Evolutionary conservation across 2,329 filamentous ascomycete genomes (phyloP).

Genomic region (Westerdykella aurantiaca): DNA sequence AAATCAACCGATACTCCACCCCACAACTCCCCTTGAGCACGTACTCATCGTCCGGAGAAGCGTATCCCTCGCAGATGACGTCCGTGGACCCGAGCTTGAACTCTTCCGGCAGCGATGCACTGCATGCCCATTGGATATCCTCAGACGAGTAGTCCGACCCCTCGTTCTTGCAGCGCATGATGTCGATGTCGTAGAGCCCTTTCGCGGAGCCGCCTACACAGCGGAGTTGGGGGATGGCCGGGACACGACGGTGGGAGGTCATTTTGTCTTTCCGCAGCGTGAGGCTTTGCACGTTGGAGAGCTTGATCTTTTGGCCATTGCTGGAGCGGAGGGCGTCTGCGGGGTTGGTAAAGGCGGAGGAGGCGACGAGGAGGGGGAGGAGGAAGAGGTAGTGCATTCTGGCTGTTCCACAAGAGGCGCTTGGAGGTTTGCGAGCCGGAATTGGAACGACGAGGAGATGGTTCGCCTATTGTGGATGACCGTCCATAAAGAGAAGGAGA

Average conservation of each 20-base stretch:
- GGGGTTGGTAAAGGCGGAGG: conserved; percentile 15
- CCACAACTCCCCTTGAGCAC: conserved; percentile 90
- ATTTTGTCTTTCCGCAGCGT: conserved; percentile 64
- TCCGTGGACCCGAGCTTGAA: conserved; percentile 79
- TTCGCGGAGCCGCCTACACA: conserved; percentile 62
- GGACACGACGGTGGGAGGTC: conserved; percentile 70
- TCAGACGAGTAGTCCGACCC: conserved; percentile 75
- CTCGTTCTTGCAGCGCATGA: conserved; percentile 85
- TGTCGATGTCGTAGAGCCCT: conserved; percentile 65
- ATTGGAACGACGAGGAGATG: not conserved
- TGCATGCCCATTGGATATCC: conserved; percentile 89
- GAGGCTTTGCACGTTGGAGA: conserved; percentile 66
- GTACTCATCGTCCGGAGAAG: conserved; percentile 68
- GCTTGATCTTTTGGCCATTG: conserved; percentile 48
- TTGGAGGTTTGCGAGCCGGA: not conserved
- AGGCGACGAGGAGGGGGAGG: conserved; percentile 29
- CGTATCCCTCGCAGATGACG: conserved; percentile 88
- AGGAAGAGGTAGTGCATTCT: conserved; percentile 28
- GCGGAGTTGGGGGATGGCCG: conserved; percentile 64
- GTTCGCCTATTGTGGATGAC: not conserved
- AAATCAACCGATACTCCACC: conserved; percentile 75
- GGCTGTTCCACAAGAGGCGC: not conserved
- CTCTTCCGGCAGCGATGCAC: conserved; percentile 55
- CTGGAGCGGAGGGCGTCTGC: conserved; percentile 29
- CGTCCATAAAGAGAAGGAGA: conserved; percentile 17